Percentiles rank a stretch among this genome's conserved stretches.
phyloP scores from a whole-genome alignment of 2,329 filamentous ascomycete species.

The Pseudocercospora fijiensis region DNA sequence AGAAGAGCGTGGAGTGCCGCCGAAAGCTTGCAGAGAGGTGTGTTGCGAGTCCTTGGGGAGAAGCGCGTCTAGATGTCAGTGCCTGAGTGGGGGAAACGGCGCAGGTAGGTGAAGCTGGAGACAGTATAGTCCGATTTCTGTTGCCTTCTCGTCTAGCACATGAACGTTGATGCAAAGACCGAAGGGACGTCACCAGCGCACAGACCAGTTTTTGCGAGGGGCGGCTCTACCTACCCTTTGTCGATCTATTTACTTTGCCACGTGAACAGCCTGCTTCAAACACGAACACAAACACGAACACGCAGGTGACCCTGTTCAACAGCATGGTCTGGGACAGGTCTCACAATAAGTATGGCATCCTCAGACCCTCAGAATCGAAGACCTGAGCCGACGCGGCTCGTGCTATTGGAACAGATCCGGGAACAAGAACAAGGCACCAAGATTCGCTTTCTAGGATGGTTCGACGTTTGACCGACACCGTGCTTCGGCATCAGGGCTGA shows the following conservation, averaged over 20 bases:
- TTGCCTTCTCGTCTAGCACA: not conserved
- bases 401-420: slow-evolving; percentile 50
- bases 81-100: not conserved
- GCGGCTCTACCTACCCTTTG: slow-evolving; percentile 1
- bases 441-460: slow-evolving; percentile 92
- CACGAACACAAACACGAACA: not conserved
- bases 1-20: slow-evolving; percentile 2
- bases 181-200: not conserved
- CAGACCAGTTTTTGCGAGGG: not conserved
- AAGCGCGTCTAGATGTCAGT: not conserved
- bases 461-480: slow-evolving; percentile 40
- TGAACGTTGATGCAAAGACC: slow-evolving; percentile 7
- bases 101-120: not conserved
- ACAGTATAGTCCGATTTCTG: not conserved
- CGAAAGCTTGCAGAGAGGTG: not conserved
- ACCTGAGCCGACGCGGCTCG: slow-evolving; percentile 58
- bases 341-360: slow-evolving; percentile 12
- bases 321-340: not conserved
- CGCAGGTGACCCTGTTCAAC: not conserved
- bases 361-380: slow-evolving; percentile 18
- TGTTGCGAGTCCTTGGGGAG: not conserved
- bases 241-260: slow-evolving; percentile 6
- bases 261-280: not conserved
- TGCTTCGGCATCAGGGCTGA: slow-evolving; percentile 12
- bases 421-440: slow-evolving; percentile 59